phyloP scores from a whole-genome alignment of 495 filamentous ascomycete species.

The Hypoxylon trugodes region DNA sequence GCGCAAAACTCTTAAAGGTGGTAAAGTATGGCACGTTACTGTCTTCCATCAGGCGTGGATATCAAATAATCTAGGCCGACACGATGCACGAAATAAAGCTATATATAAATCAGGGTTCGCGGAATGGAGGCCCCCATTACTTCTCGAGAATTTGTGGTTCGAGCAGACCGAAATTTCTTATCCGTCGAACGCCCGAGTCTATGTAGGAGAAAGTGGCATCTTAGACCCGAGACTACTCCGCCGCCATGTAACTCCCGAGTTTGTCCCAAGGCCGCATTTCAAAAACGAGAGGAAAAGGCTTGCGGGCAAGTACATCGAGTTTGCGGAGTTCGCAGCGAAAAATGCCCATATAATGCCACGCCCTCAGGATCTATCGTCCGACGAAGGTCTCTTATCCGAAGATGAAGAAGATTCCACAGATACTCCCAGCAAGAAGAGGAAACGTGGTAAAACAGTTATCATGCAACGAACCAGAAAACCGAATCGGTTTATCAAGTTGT shows the following conservation, averaged over 20 bases:
- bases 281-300: constrained; percentile 34
- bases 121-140: constrained; percentile 19
- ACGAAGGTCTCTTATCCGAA: constrained; percentile 20
- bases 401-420: neutral
- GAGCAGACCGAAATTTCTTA: constrained; percentile 1
- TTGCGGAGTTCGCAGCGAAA: constrained; percentile 25
- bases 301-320: constrained; percentile 23
- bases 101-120: constrained; percentile 12
- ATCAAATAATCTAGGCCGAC: neutral
- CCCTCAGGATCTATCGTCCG: constrained; percentile 29
- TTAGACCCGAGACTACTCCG: constrained; percentile 30
- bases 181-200: constrained; percentile 5
- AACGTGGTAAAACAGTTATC: neutral
- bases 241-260: constrained; percentile 15
- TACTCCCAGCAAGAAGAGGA: constrained; percentile 1
- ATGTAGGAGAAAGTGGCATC: constrained; percentile 14
- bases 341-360: constrained; percentile 11
- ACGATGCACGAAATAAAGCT: neutral
- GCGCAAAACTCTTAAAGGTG: neutral
- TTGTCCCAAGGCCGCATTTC: constrained; percentile 33
- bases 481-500: constrained; percentile 13
- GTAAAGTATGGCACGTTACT: neutral
- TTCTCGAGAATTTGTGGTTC: constrained; percentile 11
- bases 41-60: neutral
- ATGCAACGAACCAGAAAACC: constrained; percentile 24